Base-by-base conservation (phyloP, 1,139 yeast genomes). In the Kurtzmaniella natalensis region DNA sequence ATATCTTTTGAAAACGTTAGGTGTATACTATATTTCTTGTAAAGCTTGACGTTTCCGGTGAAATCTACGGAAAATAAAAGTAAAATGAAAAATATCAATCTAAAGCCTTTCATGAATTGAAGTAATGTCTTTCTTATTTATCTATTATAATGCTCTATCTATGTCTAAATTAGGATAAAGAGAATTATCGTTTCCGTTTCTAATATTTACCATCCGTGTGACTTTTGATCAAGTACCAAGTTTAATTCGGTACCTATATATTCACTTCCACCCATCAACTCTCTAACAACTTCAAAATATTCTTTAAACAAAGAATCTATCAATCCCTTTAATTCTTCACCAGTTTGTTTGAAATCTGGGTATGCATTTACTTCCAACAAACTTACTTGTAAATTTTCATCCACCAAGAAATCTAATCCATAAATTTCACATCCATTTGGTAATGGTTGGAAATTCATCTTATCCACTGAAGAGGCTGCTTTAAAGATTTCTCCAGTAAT, bases 311-410 rank as follows among this genome's bases (percentile, higher is more conserved):
- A 60, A 28, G 69, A 78, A 45, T 67, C 66, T 20, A 92, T 85
- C 18, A 89, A 50, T 1, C 50, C 64, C 50, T 82, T 83, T 47
- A 92, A 66, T 5, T 73, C 81, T 14, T 64, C 74, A 9, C 98
- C 98, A 0, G 97, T 92, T 58, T 92, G 98, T 52, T 88, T 88
- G 60, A 92, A 92, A 53, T 92, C 98, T 1, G 98, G 98, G 53
- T 83, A 92, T 7, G 97, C 82, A 52, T 92, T 92, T 31, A 88
- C 86, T 55, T 92, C 98, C 25, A 92, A 61, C 28, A 92, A 56
- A 31, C 67, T 67, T 3, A 84, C 92, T 7, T 64, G 51, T 20
- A 57, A 54, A 28, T 77, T 64, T 2, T 61, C 64, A 44, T 78
- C 79, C 7, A 92, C 84, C 40, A 92, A 58, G 56, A 86, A 88